Conservation (phyloP, 2,329 filamentous ascomycete species). For the Whalleya microplaca region DNA sequence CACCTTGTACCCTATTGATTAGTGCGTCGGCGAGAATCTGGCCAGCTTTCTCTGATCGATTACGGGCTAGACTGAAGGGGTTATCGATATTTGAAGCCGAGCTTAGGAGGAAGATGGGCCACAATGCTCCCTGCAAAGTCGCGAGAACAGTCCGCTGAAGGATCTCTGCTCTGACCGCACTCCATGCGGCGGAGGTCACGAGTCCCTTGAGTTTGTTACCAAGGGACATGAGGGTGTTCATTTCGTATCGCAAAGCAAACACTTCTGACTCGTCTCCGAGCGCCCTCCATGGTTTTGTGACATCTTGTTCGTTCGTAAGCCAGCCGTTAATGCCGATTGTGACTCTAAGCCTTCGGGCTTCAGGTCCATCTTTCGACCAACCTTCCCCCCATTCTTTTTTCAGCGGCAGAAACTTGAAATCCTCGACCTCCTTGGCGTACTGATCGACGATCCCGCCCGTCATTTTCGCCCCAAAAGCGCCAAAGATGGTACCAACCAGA, state of each 20-base stretch:
- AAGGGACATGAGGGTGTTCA: slow-evolving; percentile 74
- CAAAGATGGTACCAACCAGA: slow-evolving; percentile 84
- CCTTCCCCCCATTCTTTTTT: slow-evolving; percentile 48
- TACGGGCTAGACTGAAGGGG: slow-evolving; percentile 77
- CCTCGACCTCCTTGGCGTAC: slow-evolving; percentile 85
- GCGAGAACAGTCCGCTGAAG: slow-evolving; percentile 73
- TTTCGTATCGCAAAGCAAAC: slow-evolving; percentile 84
- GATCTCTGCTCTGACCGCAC: slow-evolving; percentile 72
- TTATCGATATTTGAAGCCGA: slow-evolving; percentile 75
- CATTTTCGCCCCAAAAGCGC: slow-evolving; percentile 82
- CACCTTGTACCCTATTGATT: slow-evolving; percentile 70
- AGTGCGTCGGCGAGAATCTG: slow-evolving; percentile 70
- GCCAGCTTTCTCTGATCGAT: slow-evolving; percentile 79
- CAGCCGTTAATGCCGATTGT: slow-evolving; percentile 89
- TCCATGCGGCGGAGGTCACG: slow-evolving; percentile 76
- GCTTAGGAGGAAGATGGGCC: slow-evolving; percentile 70
- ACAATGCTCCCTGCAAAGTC: slow-evolving; percentile 68
- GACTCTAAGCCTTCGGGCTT: slow-evolving; percentile 66
- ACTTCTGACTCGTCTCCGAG: slow-evolving; percentile 74
- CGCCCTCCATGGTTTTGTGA: slow-evolving; percentile 78
- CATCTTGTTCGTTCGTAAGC: slow-evolving; percentile 75
- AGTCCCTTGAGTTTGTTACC: slow-evolving; percentile 74
- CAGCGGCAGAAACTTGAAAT: slow-evolving; percentile 78
- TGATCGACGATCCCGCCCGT: slow-evolving; percentile 83
- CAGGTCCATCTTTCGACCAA: slow-evolving; percentile 31